Evolutionary conservation across 1,139 yeast genomes (phyloP), one percentile per base, ranked within the genome.

Genomic region (Hansenula sp.): DNA sequence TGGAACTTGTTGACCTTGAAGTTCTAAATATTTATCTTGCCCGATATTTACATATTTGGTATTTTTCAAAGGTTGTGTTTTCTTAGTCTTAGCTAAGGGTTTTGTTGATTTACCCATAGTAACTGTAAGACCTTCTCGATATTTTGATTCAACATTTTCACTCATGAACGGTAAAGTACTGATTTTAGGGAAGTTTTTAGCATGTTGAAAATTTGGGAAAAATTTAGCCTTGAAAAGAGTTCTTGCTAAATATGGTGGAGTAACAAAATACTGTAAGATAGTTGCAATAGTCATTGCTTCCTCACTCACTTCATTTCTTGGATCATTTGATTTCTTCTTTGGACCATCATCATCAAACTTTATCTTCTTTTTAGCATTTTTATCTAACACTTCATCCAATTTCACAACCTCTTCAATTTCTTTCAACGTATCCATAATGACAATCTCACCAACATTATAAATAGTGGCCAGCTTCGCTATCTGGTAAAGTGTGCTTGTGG

Each of bases 41-140:
- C 97, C 97, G 41, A 89, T 72, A 57, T 88, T 88, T 40, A 90
- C 85, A 57, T 72, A 86, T 52, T 80, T 81, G 10, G 96, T 88
- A 36, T 68, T 67, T 35, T 77, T 72, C 47, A 77, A 69, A 47
- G 79, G 79, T 55, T 76, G 74, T 31, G 65, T 57, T 44, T 79
- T 70, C 47, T 71, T 74, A 17, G 68, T 70, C 40, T 53, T 54
- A 15, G 68, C 67, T 7, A 58, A 54, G 3, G 66, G 64, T 49
- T 70, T 71, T 28, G 54, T 54, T 40, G 70, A 61, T 44, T 69
- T 70, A n/a, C 63, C 63, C 66, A 81, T 80, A 8, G 78, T 70
- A 16, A 89, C 78, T 1, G 93, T 79, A 37, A 89, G 65, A 0
- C 96, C 96, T 61, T 87, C 96, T 53, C 77, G 61, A 46, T 68